Evolutionary conservation across 371 early-diverging fungal species (phyloP), one percentile per base, ranked within the genome.

Genomic region (Rhizopus sp.): DNA sequence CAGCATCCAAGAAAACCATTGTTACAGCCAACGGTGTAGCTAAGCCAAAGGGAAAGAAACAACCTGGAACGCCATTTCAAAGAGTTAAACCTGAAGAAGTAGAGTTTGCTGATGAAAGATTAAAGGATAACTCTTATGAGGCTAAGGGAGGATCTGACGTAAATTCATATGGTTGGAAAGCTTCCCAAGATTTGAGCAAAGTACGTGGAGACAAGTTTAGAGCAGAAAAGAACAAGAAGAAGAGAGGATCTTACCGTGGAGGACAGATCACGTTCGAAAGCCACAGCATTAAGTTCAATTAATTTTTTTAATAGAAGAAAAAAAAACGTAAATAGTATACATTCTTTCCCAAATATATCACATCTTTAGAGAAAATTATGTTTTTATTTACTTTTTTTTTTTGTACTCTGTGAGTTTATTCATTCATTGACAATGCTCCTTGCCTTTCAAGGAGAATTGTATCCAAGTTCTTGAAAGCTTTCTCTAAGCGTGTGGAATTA

Each of bases 161-260:
- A 34, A 63, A 51, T 9, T 89, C 91, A 46, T 97, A 95, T 72
- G 98, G 97, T 12, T 82, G 87, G 80, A 95, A 93, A 66, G 99
- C 99, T 4, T 90, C 95, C 67, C 77, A 81, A 67, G 98, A 98
- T 59, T 81, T 98, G 62, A 88, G 93, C 55, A 89, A 88, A 39
- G 93, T 91, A 5, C 80, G 92, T 35, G 99, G 99, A 39, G 95
- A 95, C 73, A 91, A 89, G 29, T 98, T 98, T 83, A 84, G 93
- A 39, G 88, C 89, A 8, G 97, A 95, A 62, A 98, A 98, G 87
- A 93, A 93, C 68, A 97, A 97, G 83, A 97, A 97, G 84, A 98
- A 98, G 90, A 83, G 92, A 45, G 98, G 98, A 8, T 87, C 91
- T 35, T 98, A 97, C 79, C 84, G 90, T 50, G 98, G 98, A 32